Conservation (phyloP, 139 green algal genomes). For the Chlorella sp. region DNA sequence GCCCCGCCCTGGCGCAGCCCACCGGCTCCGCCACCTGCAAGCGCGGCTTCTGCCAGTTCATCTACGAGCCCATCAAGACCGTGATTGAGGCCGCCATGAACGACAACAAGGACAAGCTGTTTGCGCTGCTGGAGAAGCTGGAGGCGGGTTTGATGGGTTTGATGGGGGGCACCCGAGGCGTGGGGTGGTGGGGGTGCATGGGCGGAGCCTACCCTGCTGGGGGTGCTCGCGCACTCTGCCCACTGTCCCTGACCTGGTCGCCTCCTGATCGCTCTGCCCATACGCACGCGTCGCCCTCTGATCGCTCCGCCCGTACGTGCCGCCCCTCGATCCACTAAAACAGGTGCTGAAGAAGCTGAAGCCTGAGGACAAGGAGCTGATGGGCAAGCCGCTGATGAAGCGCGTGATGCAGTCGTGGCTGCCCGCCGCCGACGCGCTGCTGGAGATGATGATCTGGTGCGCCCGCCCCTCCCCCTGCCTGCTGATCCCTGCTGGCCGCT, state of each 20-base stretch:
- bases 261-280: neutral
- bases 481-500: too few relatives aligned
- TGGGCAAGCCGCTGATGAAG: slow-evolving; percentile 94
- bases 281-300: too few relatives aligned
- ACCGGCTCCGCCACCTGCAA: slow-evolving; percentile 89
- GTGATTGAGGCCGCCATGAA: slow-evolving; percentile 96
- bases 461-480: too few relatives aligned
- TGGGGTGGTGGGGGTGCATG: too few relatives aligned
- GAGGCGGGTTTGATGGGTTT: slow-evolving; percentile 17
- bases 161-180: neutral
- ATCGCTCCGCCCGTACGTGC: too few relatives aligned
- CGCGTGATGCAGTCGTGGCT: slow-evolving; percentile 92
- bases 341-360: slow-evolving; percentile 82
- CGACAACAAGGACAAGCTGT: slow-evolving; percentile 98
- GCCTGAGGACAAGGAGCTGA: slow-evolving; percentile 92
- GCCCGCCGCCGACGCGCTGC: slow-evolving; percentile 90
- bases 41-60: slow-evolving; percentile 98
- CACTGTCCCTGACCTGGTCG: neutral
- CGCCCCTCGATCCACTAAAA: too few relatives aligned
- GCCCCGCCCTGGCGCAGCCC: slow-evolving; percentile 24
- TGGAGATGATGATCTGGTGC: slow-evolving; percentile 99
- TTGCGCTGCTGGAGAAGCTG: slow-evolving; percentile 93
- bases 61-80: slow-evolving; percentile 96
- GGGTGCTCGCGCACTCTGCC: neutral
- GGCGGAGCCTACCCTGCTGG: too few relatives aligned